Conservation (phyloP, 371 early-diverging fungal genomes). For the Conidiobolus incongruus region DNA sequence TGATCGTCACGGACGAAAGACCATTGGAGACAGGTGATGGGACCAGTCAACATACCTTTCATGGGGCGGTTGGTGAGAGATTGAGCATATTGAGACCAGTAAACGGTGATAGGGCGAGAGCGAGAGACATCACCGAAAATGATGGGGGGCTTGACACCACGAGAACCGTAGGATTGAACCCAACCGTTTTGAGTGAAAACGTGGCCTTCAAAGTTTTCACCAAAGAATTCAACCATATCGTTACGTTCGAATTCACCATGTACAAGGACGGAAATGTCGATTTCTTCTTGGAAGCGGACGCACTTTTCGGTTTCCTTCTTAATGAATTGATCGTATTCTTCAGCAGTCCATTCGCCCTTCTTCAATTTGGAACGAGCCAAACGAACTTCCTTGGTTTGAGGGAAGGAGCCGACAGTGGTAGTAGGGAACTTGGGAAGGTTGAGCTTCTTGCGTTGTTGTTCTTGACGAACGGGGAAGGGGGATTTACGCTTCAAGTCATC, state of each 20-base stretch:
- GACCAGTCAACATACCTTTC: constrained; percentile 94
- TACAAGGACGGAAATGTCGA: constrained; percentile 81
- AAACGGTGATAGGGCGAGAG: constrained; percentile 77
- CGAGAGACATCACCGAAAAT: constrained; percentile 85
- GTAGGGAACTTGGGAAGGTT: constrained; percentile 84
- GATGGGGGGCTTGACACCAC: constrained; percentile 82
- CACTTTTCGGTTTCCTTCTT: constrained; percentile 62
- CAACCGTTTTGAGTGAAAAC: constrained; percentile 85
- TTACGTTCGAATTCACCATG: constrained; percentile 94
- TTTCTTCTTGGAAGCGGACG: constrained; percentile 68
- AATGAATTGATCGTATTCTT: constrained; percentile 63
- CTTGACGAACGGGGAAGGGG: constrained; percentile 47
- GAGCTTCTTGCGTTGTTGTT: constrained; percentile 49
- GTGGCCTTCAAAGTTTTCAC: constrained; percentile 68
- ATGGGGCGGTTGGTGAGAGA: constrained; percentile 64
- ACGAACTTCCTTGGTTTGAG: constrained; percentile 92
- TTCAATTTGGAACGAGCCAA: constrained; percentile 68
- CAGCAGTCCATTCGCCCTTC: constrained; percentile 48
- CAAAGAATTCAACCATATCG: constrained; percentile 86
- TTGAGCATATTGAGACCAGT: constrained; percentile 63
- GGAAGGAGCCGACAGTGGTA: constrained; percentile 95
- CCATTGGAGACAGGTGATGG: constrained; percentile 89
- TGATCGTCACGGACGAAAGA: constrained; percentile 94
- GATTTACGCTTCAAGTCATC: constrained; percentile 51
- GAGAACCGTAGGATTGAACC: constrained; percentile 92